These are phyloP conservation scores for Trypanosoma cruzi DNA, from an alignment of 208 protist species.

Conservation along the genomic window DNA sequence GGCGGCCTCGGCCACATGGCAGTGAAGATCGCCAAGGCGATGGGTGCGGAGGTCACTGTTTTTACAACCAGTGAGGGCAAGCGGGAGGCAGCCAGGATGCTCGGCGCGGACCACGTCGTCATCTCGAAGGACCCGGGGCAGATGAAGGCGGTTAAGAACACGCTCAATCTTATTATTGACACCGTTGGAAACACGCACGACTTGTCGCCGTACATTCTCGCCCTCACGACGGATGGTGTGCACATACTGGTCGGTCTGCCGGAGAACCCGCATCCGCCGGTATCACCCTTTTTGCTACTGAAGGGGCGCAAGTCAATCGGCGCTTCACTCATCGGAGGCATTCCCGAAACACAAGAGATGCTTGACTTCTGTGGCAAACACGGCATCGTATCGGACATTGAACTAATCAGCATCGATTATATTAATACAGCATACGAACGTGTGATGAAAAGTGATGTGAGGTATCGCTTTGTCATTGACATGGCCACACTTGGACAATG, in stretches of 20 bases:
- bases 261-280: constrained; percentile 40
- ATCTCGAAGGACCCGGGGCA: constrained; percentile 54
- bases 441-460: constrained; percentile 65
- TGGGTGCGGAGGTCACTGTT: constrained; percentile 88
- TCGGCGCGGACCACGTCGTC: constrained; percentile 73
- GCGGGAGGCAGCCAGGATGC: constrained; percentile 44
- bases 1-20: constrained; percentile 92
- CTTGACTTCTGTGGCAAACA: constrained; percentile 82
- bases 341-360: constrained; percentile 83
- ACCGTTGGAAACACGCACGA: constrained; percentile 59
- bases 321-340: constrained; percentile 70
- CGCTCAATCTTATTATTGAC: constrained; percentile 72
- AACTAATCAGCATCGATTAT: constrained; percentile 62
- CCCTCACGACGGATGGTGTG: constrained; percentile 49
- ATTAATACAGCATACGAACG: constrained; percentile 79
- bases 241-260: constrained; percentile 64
- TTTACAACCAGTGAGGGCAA: constrained; percentile 79
- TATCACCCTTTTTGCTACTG: constrained; percentile 38
- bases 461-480: constrained; percentile 84
- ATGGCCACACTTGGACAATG: constrained; percentile 44
- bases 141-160: constrained; percentile 45
- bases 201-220: constrained; percentile 48
- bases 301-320: constrained; percentile 28
- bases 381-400: constrained; percentile 63
- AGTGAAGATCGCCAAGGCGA: constrained; percentile 81